Evolutionary conservation across 371 early-diverging fungal species (phyloP).

Genomic region (Batrachochytrium dendrobatidis): DNA sequence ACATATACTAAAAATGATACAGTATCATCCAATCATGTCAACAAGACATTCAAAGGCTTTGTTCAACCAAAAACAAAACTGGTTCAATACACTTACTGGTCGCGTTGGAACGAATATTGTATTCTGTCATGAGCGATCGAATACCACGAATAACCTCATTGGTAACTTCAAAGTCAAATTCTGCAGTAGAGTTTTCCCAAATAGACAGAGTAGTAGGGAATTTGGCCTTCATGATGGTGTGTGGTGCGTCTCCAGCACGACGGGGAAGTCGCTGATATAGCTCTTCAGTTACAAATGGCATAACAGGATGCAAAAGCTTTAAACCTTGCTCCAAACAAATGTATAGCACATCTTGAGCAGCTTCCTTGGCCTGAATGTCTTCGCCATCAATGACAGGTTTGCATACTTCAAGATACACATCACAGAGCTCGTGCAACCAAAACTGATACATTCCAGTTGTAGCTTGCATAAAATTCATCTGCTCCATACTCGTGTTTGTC

Average conservation of each 20-base stretch:
- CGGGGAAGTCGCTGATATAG: constrained; percentile 83
- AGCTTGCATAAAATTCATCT: constrained; percentile 93
- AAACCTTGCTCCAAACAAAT: constrained; percentile 91
- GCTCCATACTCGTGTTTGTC: constrained; percentile 65
- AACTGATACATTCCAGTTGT: constrained; percentile 87
- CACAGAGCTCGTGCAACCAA: constrained; percentile 97
- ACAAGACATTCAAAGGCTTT: not conserved
- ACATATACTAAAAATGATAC: constrained; percentile 27
- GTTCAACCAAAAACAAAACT: not conserved
- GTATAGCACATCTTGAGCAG: constrained; percentile 61
- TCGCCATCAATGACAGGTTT: constrained; percentile 77
- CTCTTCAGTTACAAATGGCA: constrained; percentile 99
- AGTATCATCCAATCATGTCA: not conserved
- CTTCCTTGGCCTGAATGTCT: constrained; percentile 50
- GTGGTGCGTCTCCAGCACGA: constrained; percentile 20
- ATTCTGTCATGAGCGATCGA: constrained; percentile 66
- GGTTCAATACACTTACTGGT: constrained; percentile 16
- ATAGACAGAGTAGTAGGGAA: constrained; percentile 26
- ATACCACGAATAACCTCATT: constrained; percentile 66
- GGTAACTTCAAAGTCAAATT: constrained; percentile 68
- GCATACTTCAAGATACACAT: constrained; percentile 91
- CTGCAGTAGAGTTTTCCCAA: constrained; percentile 48
- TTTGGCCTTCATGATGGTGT: constrained; percentile 35
- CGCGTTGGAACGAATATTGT: constrained; percentile 53
- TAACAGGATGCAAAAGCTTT: constrained; percentile 94